Conservation (phyloP, 139 green algal species). For the Pseudopediastrum boryanum region DNA sequence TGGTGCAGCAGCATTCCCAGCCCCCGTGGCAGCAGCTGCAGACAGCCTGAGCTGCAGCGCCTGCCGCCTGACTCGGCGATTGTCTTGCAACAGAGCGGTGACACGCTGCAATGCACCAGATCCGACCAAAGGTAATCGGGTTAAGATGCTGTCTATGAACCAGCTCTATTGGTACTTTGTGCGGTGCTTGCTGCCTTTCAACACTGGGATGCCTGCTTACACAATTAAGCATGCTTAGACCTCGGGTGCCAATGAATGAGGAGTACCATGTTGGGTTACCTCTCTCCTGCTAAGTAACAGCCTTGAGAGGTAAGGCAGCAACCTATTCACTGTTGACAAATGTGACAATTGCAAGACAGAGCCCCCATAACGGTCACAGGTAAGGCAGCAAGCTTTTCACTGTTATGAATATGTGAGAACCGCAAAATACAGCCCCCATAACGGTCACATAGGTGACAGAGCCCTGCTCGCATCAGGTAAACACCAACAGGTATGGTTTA, state of each 20-base stretch:
- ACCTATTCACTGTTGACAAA: neutral
- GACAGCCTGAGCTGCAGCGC: conserved; percentile 39
- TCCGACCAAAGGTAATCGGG: neutral
- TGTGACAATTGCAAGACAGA: neutral
- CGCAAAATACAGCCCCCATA: neutral
- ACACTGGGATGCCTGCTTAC: neutral
- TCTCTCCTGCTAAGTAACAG: no score
- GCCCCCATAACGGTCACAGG: neutral
- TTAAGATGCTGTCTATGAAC: neutral
- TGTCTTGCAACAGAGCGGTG: conserved; percentile 41
- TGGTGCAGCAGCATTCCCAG: no score
- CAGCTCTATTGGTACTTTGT: neutral
- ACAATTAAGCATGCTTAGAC: neutral
- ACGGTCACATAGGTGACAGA: neutral
- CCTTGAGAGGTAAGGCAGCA: no score
- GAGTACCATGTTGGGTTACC: no score
- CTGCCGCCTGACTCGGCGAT: conserved; percentile 44
- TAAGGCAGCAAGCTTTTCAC: neutral
- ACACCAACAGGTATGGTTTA: neutral
- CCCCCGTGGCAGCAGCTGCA: neutral
- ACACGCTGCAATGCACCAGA: conserved; percentile 24
- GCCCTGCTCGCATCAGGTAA: neutral
- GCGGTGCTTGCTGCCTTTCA: neutral
- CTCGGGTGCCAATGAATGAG: neutral
- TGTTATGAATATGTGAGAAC: neutral